Conservation (phyloP, 2,329 filamentous ascomycete genomes). For the Cercospora zeae-maydis region DNA sequence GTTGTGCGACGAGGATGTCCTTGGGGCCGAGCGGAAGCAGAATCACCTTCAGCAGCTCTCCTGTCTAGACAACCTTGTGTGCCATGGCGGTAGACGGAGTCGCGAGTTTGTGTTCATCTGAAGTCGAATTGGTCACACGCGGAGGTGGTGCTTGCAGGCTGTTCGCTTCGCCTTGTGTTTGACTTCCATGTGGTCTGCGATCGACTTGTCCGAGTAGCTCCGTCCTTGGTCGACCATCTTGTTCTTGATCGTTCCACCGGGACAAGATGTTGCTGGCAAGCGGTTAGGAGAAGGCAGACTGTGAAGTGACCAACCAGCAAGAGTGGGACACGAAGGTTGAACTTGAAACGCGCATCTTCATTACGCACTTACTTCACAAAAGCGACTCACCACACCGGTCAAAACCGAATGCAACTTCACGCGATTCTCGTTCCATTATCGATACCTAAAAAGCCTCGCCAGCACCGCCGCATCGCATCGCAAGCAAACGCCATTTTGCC, state of each 20-base stretch:
- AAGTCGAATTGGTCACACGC: not conserved
- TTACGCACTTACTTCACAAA: not conserved
- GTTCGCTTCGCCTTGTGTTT: not conserved
- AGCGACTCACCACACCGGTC: not conserved
- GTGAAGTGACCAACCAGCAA: not conserved
- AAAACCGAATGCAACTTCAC: not conserved
- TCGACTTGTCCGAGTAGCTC: not conserved
- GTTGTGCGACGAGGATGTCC: not conserved
- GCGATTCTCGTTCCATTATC: not conserved
- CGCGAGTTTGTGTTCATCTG: not conserved
- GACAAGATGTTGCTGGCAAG: not conserved
- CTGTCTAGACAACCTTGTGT: not conserved
- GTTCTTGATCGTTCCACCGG: not conserved
- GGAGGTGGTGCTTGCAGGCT: not conserved
- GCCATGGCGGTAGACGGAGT: not conserved
- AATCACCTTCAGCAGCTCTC: not conserved
- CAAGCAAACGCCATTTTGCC: not conserved
- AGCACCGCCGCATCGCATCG: not conserved
- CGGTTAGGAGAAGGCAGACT: not conserved
- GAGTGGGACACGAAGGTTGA: not conserved
- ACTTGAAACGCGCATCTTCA: not conserved
- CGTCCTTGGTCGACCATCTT: not conserved
- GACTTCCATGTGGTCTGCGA: not conserved
- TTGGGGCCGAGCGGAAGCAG: not conserved
- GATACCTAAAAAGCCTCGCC: not conserved